These are phyloP conservation scores for Paramecium caudatum DNA, from an alignment of 73 alveolate species.

Conservation along the genomic window DNA sequence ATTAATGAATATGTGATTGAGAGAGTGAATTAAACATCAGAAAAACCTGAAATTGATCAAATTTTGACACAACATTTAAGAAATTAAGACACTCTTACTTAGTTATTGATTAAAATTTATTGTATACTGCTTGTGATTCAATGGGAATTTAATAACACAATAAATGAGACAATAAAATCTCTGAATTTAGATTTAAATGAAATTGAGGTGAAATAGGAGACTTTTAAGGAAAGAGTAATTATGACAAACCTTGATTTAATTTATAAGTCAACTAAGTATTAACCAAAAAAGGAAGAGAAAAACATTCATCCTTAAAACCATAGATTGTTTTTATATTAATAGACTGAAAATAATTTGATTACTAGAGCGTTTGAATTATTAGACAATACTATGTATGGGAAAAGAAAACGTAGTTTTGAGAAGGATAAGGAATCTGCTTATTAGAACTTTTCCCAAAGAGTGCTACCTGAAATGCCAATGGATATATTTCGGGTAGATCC, in stretches of 20 bases:
- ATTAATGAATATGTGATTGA: neutral
- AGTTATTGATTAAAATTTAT: neutral
- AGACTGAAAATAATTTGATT: conserved; percentile 23
- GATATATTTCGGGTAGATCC: conserved; percentile 40
- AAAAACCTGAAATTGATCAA: neutral
- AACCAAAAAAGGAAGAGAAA: conserved; percentile 16
- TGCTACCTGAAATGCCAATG: conserved; percentile 17
- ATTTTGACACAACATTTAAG: neutral
- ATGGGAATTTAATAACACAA: neutral
- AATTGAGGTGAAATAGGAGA: neutral
- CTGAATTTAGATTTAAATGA: neutral
- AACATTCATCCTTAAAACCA: neutral
- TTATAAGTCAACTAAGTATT: neutral
- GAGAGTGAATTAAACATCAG: neutral
- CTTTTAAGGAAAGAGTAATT: neutral
- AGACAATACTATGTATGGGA: conserved; percentile 31
- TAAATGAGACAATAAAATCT: neutral
- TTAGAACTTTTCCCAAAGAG: conserved; percentile 1
- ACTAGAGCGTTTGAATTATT: conserved; percentile 36
- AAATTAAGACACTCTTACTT: neutral
- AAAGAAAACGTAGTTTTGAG: conserved; percentile 59
- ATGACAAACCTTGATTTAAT: neutral
- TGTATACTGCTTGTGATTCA: neutral
- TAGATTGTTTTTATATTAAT: neutral
- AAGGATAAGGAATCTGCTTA: conserved; percentile 55